phyloP scores from a whole-genome alignment of 805 yeast genomes.

The Spathaspora gorwiae region DNA sequence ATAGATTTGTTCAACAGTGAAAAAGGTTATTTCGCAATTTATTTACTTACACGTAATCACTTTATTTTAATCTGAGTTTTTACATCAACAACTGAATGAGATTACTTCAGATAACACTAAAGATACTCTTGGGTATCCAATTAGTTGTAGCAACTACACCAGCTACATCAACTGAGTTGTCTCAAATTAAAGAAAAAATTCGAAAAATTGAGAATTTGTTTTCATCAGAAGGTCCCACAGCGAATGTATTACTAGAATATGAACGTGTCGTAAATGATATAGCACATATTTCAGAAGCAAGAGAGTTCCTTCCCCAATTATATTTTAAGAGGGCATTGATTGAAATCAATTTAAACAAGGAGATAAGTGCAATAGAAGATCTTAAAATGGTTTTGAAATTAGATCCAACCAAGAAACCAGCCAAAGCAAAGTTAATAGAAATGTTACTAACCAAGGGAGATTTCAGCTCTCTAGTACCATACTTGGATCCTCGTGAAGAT shows the following conservation, averaged over 20 bases:
- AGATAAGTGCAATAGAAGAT: slow-evolving; percentile 47
- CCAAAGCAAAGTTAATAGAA: slow-evolving; percentile 46
- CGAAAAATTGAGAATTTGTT: slow-evolving; percentile 16
- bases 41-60: no score
- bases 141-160: neutral
- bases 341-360: slow-evolving; percentile 54
- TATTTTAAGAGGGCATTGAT: slow-evolving; percentile 60
- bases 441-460: slow-evolving; percentile 51
- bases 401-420: slow-evolving; percentile 40
- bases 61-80: no score
- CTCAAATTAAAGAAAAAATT: slow-evolving; percentile 6
- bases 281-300: slow-evolving; percentile 3
- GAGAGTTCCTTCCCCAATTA: slow-evolving; percentile 35
- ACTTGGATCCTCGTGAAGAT: slow-evolving; percentile 10
- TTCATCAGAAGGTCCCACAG: slow-evolving; percentile 27
- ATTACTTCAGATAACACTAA: neutral
- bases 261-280: slow-evolving; percentile 9
- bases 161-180: neutral
- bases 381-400: slow-evolving; percentile 45
- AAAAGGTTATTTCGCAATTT: no score
- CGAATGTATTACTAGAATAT: slow-evolving; percentile 21
- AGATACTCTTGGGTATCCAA: neutral
- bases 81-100: neutral
- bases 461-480: slow-evolving; percentile 25
- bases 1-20: no score